Evolutionary conservation across 306 rosid species (phyloP).

Genomic region (Aeschynomene evenia): DNA sequence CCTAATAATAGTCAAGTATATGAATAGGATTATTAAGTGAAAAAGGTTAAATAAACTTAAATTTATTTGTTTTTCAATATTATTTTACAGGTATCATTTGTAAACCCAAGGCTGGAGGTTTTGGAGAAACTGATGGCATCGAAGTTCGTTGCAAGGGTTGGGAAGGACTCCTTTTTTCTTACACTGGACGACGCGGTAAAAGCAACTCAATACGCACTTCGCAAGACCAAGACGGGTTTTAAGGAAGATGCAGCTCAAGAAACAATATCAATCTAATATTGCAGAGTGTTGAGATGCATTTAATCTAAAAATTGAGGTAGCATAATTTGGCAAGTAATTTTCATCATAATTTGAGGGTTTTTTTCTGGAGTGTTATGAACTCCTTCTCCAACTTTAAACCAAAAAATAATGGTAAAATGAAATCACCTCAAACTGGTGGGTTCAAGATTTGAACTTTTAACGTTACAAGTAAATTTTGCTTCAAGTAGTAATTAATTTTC

Average conservation of each 20-base stretch:
- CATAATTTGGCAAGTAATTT: too few relatives aligned
- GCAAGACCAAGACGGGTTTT: slow-evolving; percentile 11
- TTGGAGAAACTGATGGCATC: slow-evolving; percentile 75
- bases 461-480: too few relatives aligned
- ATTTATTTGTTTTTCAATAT: neutral
- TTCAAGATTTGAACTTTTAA: too few relatives aligned
- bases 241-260: neutral
- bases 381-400: too few relatives aligned
- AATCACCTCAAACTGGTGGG: too few relatives aligned
- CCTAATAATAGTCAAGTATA: neutral
- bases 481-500: too few relatives aligned
- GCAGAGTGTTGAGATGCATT: too few relatives aligned
- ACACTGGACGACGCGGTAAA: slow-evolving; percentile 67
- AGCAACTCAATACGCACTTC: slow-evolving; percentile 43
- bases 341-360: too few relatives aligned
- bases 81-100: slow-evolving; percentile 44
- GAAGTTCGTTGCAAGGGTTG: slow-evolving; percentile 51
- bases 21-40: neutral
- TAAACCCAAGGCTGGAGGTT: slow-evolving; percentile 78
- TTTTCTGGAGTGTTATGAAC: too few relatives aligned
- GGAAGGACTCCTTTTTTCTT: slow-evolving; percentile 58
- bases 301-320: too few relatives aligned
- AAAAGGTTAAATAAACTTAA: neutral
- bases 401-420: too few relatives aligned
- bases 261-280: neutral